A percentile compares a stretch with the other conserved stretches of the same genome.
These are phyloP conservation scores for Boletellus ananas DNA, from an alignment of 768 basidiomycete genomes.

Conservation along the genomic window DNA sequence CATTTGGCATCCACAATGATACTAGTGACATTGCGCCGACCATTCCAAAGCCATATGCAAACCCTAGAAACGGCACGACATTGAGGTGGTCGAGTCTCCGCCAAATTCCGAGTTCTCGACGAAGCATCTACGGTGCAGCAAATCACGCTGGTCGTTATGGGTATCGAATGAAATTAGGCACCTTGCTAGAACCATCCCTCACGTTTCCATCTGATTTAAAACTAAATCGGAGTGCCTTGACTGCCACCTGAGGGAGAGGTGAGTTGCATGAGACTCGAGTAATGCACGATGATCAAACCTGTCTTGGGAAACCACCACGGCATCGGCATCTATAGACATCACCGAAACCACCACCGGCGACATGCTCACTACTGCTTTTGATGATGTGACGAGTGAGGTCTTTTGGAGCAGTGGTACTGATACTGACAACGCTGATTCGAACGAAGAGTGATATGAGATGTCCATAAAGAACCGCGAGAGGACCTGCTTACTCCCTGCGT, in stretches of 20 bases:
- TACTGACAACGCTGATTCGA: not conserved
- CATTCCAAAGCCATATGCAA: conserved; percentile 25
- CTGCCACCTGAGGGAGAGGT: conserved; percentile 15
- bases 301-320: not conserved
- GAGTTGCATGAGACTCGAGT: not conserved
- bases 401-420: not conserved
- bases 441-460: not conserved
- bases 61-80: conserved; percentile 28
- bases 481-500: not conserved
- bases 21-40: conserved; percentile 23
- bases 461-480: not conserved
- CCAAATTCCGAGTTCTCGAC: conserved; percentile 31
- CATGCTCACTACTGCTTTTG: not conserved
- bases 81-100: conserved; percentile 22
- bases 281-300: not conserved
- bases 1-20: conserved; percentile 30
- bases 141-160: rapidly evolving
- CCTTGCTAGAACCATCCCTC: not conserved
- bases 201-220: not conserved
- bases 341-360: conserved; percentile 11
- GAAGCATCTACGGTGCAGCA: conserved; percentile 13
- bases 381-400: conserved; percentile 9
- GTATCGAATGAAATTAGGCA: not conserved
- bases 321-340: conserved; percentile 14
- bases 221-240: conserved; percentile 23